These are phyloP conservation scores for Intubia oerlemansii DNA, from an alignment of 2,329 filamentous ascomycete genomes.

Conservation along the genomic window DNA sequence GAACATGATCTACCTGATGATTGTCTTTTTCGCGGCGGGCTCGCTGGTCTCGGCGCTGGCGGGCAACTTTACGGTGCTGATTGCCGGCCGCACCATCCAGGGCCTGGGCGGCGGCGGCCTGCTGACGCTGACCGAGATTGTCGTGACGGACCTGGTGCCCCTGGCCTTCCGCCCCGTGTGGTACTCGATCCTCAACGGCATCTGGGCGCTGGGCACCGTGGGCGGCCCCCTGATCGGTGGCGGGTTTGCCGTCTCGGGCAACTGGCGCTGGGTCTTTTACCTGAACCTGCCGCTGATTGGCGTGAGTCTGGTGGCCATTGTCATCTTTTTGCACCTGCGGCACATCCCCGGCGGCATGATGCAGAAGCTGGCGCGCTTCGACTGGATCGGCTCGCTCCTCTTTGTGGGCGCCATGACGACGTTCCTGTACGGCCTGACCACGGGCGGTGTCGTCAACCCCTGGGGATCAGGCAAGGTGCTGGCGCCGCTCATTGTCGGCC, in stretches of 20 bases:
- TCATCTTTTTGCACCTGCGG: conserved; percentile 17
- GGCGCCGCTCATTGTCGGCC: conserved; percentile 20
- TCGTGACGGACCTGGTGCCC: conserved; percentile 14
- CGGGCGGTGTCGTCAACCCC: conserved; percentile 18
- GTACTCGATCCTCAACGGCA: conserved; percentile 8
- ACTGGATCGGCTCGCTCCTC: conserved; percentile 21
- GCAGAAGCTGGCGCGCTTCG: conserved; percentile 17
- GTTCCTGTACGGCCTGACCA: conserved; percentile 21
- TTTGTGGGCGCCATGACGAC: conserved; percentile 18
- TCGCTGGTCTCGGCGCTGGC: conserved; percentile 13
- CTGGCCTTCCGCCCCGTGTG: conserved; percentile 10
- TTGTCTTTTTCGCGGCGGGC: conserved; percentile 7
- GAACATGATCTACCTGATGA: conserved; percentile 7
- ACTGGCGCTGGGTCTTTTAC: conserved; percentile 20
- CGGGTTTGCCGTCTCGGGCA: conserved; percentile 7
- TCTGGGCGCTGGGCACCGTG: conserved; percentile 8
- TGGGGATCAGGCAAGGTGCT: conserved; percentile 21
- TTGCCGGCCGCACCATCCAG: conserved; percentile 15
- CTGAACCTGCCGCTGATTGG: conserved; percentile 20
- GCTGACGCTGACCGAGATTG: conserved; percentile 14
- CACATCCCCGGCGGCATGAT: conserved; percentile 11
- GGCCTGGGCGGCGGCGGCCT: conserved; percentile 17
- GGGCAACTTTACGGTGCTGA: conserved; percentile 12
- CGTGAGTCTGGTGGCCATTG: conserved; percentile 4
- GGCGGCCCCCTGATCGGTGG: conserved; percentile 10